Evolutionary conservation across 2,329 filamentous ascomycete genomes (phyloP), one percentile per base, ranked within the genome.

Genomic region (Sarocladium oryzae): DNA sequence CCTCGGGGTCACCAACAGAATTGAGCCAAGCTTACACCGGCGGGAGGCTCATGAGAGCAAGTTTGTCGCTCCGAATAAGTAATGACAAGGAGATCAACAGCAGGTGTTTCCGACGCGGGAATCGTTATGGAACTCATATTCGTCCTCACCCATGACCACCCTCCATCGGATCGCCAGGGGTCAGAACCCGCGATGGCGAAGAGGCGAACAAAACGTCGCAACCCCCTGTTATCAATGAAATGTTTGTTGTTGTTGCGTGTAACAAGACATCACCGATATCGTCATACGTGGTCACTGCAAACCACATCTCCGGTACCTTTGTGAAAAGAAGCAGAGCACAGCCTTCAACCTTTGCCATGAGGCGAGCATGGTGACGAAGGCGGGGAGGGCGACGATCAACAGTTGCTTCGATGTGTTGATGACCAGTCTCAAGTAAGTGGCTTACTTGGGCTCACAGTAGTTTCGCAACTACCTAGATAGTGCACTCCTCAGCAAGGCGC

Each of bases 151-250:
- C 43, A 15, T 33, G 28, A 32, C 43, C 43, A 48, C 28, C 43
- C 43, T 48, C 43, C 43, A 11, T 23, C 43, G 43, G 43, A 48
- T 48, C 26, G 43, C 43, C 43, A 48, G 43, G 43, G 43, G 43
- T 32, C 43, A 32, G 16, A 32, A 32, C 16, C 43, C 43, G 26
- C 26, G 24, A 48, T 13, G 26, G 43, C 43, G 26, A 33, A 33
- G 43, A 33, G 43, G 43, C 43, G 21, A 48, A 48, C 11, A 33
- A 26, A 26, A 48, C 43, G 43, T 48, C 43, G 33, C 43, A 21
- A 33, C 33, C 43, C n/a, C 43, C 3, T 9, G n/a, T 11, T 28
- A 7, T 43, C n/a, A n/a, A 7, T 43, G 37, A n/a, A 8, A 3
- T 26, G 23, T 43, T 23, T 7, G 11, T 43, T n/a, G 21, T 32